Evolutionary conservation across 768 basidiomycete genomes (phyloP).

Genomic region (Mycena haematopus): DNA sequence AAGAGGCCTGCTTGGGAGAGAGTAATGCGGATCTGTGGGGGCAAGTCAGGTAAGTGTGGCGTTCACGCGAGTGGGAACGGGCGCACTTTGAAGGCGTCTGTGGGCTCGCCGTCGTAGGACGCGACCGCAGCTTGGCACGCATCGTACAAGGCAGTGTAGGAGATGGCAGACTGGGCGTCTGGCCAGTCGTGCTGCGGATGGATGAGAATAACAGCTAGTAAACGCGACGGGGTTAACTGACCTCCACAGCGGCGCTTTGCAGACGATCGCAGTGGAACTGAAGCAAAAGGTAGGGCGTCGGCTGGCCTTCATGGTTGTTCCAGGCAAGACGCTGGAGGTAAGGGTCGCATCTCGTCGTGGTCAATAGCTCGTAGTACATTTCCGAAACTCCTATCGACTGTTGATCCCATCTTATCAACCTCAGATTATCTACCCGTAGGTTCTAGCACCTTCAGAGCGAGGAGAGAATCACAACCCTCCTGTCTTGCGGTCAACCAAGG

Average conservation of each 20-base stretch:
- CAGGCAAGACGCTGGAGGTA: constrained; percentile 51
- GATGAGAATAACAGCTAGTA: neutral
- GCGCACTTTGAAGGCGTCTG: constrained; percentile 32
- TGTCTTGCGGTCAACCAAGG: too few species aligned
- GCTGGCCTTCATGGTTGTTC: constrained; percentile 63
- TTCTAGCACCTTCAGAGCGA: too few species aligned
- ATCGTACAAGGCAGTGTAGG: constrained; percentile 46
- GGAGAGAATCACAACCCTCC: too few species aligned
- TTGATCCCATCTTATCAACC: neutral
- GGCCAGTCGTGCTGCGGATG: constrained; percentile 53
- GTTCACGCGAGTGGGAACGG: neutral
- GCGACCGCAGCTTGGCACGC: constrained; percentile 55
- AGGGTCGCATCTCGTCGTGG: constrained; percentile 67
- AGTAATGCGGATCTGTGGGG: constrained; percentile 61
- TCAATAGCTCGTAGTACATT: constrained; percentile 42
- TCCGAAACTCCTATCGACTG: neutral
- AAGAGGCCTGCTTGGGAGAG: constrained; percentile 30
- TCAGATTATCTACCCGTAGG: too few species aligned
- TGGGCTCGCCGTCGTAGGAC: constrained; percentile 32
- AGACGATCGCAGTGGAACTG: constrained; percentile 68
- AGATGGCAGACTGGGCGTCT: constrained; percentile 40
- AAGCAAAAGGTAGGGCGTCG: constrained; percentile 69
- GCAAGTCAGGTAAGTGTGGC: neutral
- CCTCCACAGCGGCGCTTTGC: constrained; percentile 48
- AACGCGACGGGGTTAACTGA: neutral